phyloP scores from a whole-genome alignment of 768 basidiomycete species.

The Leccinum aurantiacum region DNA sequence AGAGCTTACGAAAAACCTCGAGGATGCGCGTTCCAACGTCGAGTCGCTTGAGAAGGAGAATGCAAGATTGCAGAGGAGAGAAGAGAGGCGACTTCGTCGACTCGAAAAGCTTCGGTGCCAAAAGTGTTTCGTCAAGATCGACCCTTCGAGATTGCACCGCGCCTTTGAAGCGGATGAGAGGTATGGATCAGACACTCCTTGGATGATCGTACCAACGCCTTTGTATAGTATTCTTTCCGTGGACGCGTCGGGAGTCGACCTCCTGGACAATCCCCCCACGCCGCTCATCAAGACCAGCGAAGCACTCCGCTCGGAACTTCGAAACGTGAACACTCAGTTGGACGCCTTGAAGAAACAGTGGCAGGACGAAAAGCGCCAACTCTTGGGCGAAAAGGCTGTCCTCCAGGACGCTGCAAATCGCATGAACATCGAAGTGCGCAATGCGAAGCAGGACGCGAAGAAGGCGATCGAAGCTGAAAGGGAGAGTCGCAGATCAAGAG shows the following conservation, averaged over 20 bases:
- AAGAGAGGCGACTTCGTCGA: constrained; percentile 64
- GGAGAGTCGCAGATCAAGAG: constrained; percentile 46
- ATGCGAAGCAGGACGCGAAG: constrained; percentile 27
- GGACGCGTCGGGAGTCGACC: constrained; percentile 47
- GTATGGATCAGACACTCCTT: constrained; percentile 34
- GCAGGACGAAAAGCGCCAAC: constrained; percentile 43
- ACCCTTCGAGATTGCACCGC: constrained; percentile 44
- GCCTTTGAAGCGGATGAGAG: constrained; percentile 57
- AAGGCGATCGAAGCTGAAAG: constrained; percentile 54
- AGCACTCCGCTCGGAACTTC: constrained; percentile 57
- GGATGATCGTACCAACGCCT: constrained; percentile 8
- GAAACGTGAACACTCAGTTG: constrained; percentile 61
- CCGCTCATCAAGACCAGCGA: constrained; percentile 70
- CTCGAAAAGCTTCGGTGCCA: constrained; percentile 64
- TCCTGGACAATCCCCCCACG: constrained; percentile 61
- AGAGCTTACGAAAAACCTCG: constrained; percentile 65
- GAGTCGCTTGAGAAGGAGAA: constrained; percentile 64
- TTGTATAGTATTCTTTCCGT: constrained; percentile 44
- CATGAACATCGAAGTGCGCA: too few relatives aligned
- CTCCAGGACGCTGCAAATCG: too few relatives aligned
- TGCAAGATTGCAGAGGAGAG: constrained; percentile 60
- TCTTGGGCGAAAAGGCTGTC: too few relatives aligned
- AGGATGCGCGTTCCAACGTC: constrained; percentile 64
- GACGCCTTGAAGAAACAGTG: constrained; percentile 65
- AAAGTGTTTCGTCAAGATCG: constrained; percentile 65